Evolutionary conservation across 495 filamentous ascomycete species (phyloP), one percentile per base, ranked within the genome.

Genomic region (Penicillium argentinense): DNA sequence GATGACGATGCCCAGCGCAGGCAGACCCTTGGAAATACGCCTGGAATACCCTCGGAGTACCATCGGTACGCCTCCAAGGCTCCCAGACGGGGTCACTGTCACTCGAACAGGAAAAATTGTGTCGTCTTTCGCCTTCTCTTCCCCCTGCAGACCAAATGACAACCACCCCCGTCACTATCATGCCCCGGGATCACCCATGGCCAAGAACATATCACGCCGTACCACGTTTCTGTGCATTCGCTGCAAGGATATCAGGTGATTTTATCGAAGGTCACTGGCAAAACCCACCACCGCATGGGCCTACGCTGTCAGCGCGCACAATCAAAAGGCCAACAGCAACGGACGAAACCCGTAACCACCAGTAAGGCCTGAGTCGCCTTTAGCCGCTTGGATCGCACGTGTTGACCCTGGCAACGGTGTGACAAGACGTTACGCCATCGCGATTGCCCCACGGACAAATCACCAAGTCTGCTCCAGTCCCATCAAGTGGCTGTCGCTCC

Each of bases 221-320:
- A 56, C 53, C 59, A 62, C 59, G 59, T 62, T 60, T 62, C 58
- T 45, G 48, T 62, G 55, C 59, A 56, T 47, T 45, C 33, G 32
- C 44, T 41, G 33, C 57, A 54, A 51, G 59, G 56, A 56, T 62
- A 30, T 53, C 46, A 57, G 45, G 45, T 53, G 54, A 53, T 57
- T 42, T 48, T 17, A 8, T 21, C 33, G 16, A 36, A 16, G 9
- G 17, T 19, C 7, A 9, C 21, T 19, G 22, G 23, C 16, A n/a
- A n/a, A n/a, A 13, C 22, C 18, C 12, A 28, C n/a, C 28, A 43
- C 16, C 41, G 19, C 24, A 38, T 36, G 16, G 42, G 36, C 42
- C 19, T 46, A 18, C 14, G 33, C 33, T 12, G 33, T 36, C 33
- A 36, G 33, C 33, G 13, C 13, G 17, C 17, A n/a, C 29, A 5